phyloP scores from a whole-genome alignment of 306 rosid species.

The Adenanthera pavonina region DNA sequence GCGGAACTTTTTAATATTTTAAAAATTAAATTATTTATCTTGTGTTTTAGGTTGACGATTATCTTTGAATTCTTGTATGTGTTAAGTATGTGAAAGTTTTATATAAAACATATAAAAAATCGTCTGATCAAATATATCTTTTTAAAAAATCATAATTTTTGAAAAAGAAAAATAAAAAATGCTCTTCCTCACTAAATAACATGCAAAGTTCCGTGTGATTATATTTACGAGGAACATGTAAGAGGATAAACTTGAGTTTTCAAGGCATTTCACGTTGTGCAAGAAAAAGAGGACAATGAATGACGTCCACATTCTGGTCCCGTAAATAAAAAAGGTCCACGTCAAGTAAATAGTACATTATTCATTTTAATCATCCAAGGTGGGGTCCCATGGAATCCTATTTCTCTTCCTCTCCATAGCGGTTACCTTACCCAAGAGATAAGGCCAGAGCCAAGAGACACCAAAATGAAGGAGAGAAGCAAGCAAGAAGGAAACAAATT shows the following conservation, averaged over 20 bases:
- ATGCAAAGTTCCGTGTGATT: too few species aligned
- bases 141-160: too few species aligned
- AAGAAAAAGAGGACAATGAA: not conserved
- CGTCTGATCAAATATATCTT: too few species aligned
- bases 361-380: not conserved
- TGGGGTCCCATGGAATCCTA: conserved; percentile 20
- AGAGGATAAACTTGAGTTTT: not conserved
- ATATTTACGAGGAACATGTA: not conserved
- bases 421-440: not conserved
- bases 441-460: not conserved
- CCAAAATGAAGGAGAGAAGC: not conserved
- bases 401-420: conserved; percentile 21
- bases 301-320: not conserved
- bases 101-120: too few species aligned
- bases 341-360: not conserved
- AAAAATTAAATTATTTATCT: not conserved
- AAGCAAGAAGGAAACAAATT: not conserved
- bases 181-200: too few species aligned
- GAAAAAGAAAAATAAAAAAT: too few species aligned
- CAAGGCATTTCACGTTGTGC: not conserved
- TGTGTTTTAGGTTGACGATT: not conserved
- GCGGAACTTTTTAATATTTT: not conserved
- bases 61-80: not conserved
- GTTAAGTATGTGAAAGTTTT: not conserved
- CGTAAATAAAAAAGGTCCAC: too few species aligned